Evolutionary conservation across 768 basidiomycete species (phyloP), one percentile per base, ranked within the genome.

Genomic region (Tylopilus plumbeoviolaceoides): DNA sequence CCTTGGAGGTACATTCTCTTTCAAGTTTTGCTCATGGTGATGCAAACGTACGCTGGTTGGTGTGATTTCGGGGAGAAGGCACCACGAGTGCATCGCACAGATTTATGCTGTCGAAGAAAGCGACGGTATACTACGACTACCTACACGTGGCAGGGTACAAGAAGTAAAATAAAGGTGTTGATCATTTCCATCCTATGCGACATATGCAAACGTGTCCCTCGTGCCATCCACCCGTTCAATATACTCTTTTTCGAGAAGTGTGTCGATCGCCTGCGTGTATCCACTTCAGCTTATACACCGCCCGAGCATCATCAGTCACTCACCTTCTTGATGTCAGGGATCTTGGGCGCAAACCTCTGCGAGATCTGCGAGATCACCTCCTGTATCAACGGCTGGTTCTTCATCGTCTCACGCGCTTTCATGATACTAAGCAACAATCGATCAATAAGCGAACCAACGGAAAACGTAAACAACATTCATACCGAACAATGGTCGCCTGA

Each of bases 291-390:
- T 0, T 0, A 28, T 17, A 20, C 2, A 23, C 23, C 47, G 6
- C 47, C 7, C 15, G 7, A 15, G 15, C 36, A 18, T 18, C 35
- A 9, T 1, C 45, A 11, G 6, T 11, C 2, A 30, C 30, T 10
- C 17, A 88, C 91, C 84, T 95, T 95, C 73, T 98, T 98, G 74
- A 98, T 94, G 66, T 97, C 94, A 3, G 91, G 85, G 48, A 98
- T 89, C 76, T 92, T 94, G 21, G 95, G 95, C 7, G 88, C 81
- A 70, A 95, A 95, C 47, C 92, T 81, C 60, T 87, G 81, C 8
- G 89, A 85, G 59, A 95, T 89, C 69, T 93, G 90, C 11, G 88
- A 85, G 59, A 91, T 90, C 55, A 94, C 91, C 65, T 95, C 93
- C 63, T 87, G 86, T 58, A 95, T 92, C 61, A 95, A 70, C 0